Evolutionary conservation across 129 eudicot genomes (phyloP).

Genomic region (Helianthus annuus): DNA sequence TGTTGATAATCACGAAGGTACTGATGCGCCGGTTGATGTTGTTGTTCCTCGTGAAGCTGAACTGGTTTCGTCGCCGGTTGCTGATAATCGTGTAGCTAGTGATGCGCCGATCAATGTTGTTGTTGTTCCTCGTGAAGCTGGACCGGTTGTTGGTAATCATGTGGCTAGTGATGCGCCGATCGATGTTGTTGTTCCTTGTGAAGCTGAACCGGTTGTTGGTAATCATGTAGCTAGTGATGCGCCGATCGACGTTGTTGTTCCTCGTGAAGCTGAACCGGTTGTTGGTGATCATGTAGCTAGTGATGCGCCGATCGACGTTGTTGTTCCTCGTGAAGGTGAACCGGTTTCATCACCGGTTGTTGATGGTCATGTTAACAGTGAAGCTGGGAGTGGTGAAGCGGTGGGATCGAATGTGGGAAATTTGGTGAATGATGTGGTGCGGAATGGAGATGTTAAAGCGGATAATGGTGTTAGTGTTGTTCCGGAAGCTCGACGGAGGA

Average conservation of each 20-base stretch:
- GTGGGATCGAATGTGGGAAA: not conserved
- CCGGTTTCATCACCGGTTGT: not conserved
- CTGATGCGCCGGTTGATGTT: not conserved
- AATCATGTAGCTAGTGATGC: too few relatives aligned
- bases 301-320: not conserved
- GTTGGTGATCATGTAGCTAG: too few relatives aligned
- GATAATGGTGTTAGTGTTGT: conserved; percentile 22
- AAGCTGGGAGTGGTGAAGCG: not conserved
- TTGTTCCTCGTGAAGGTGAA: not conserved
- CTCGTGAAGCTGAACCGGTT: conserved; percentile 1
- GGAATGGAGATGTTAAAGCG: conserved; percentile 17
- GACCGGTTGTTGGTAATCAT: not conserved
- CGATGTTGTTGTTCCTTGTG: conserved; percentile 1
- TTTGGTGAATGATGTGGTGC: conserved; percentile 20
- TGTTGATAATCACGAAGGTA: too few relatives aligned
- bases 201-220: not conserved
- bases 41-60: not conserved
- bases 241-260: not conserved
- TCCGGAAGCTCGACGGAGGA: conserved; percentile 24
- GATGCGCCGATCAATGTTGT: not conserved
- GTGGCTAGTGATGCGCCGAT: not conserved
- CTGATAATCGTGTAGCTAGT: too few relatives aligned
- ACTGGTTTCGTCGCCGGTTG: not conserved
- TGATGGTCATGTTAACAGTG: conserved; percentile 16
- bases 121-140: not conserved